phyloP scores from a whole-genome alignment of 345 rosid species.

The Bretschneidera sinensis region DNA sequence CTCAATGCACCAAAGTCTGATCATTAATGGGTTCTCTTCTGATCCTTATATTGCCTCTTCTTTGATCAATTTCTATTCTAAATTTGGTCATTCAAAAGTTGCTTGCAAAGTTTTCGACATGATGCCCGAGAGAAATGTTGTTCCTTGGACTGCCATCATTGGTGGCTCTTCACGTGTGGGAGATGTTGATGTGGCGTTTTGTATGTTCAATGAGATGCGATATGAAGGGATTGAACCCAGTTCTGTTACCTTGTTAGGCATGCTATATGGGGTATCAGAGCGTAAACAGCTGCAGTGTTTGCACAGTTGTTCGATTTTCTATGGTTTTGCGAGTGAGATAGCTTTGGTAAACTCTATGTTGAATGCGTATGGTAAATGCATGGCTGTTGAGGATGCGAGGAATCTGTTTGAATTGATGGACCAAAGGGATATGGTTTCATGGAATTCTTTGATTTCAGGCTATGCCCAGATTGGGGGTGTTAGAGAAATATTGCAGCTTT shows the following conservation, averaged over 20 bases:
- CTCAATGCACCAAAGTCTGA: conserved; percentile 39
- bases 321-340: conserved; percentile 40
- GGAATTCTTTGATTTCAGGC: conserved; percentile 52
- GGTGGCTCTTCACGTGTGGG: conserved; percentile 26
- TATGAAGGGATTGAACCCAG: conserved; percentile 27
- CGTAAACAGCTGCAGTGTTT: conserved; percentile 33
- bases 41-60: conserved; percentile 50
- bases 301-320: conserved; percentile 38
- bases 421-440: conserved; percentile 47
- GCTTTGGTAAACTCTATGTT: conserved; percentile 39
- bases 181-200: conserved; percentile 17
- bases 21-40: conserved; percentile 46
- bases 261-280: conserved; percentile 31
- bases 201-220: conserved; percentile 30
- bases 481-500: conserved; percentile 38
- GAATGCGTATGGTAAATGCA: conserved; percentile 42
- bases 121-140: conserved; percentile 34
- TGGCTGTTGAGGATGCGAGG: conserved; percentile 37
- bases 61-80: conserved; percentile 39
- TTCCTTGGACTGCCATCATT: conserved; percentile 32
- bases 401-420: conserved; percentile 39
- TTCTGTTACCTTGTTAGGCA: conserved; percentile 31
- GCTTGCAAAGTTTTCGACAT: conserved; percentile 48
- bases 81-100: conserved; percentile 17
- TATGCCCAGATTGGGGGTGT: conserved; percentile 35